phyloP scores from a whole-genome alignment of 495 filamentous ascomycete species.

The Penicillium salamii region DNA sequence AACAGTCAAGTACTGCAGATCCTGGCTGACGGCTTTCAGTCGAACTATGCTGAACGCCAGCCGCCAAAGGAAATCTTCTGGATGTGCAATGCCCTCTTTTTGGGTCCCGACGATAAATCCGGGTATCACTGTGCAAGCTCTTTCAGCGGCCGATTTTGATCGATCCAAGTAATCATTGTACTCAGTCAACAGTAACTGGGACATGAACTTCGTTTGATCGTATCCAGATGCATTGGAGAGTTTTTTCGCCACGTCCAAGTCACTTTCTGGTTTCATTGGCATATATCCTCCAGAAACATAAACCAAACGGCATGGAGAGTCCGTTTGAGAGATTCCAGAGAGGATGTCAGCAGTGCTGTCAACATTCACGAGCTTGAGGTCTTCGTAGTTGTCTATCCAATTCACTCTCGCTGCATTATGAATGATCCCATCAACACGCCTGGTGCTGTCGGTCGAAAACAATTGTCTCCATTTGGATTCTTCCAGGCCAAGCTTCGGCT shows the following conservation, averaged over 20 bases:
- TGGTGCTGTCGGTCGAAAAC: constrained; percentile 7
- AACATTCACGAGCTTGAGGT: constrained; percentile 25
- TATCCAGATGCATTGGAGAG: constrained; percentile 22
- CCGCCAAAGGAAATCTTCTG: too few species aligned
- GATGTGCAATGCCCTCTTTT: too few species aligned
- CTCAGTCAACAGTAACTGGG: not conserved
- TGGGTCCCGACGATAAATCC: too few species aligned
- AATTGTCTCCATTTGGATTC: constrained; percentile 16
- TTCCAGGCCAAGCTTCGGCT: constrained; percentile 21
- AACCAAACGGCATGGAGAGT: constrained; percentile 6
- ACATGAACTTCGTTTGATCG: constrained; percentile 31
- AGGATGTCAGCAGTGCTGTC: constrained; percentile 23
- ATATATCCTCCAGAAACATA: constrained; percentile 29
- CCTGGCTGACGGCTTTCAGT: too few species aligned
- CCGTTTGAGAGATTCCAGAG: not conserved
- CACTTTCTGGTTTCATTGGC: constrained; percentile 2
- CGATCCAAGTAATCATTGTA: too few species aligned
- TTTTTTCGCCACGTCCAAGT: constrained; percentile 5
- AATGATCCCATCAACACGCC: constrained; percentile 20
- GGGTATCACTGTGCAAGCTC: too few species aligned
- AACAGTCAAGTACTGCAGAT: too few species aligned
- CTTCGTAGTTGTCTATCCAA: constrained; percentile 19
- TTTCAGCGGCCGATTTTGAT: too few species aligned
- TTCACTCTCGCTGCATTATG: constrained; percentile 33
- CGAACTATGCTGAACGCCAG: too few species aligned